Evolutionary conservation across 2,329 filamentous ascomycete genomes (phyloP).

Genomic region (Colletotrichum cereale): DNA sequence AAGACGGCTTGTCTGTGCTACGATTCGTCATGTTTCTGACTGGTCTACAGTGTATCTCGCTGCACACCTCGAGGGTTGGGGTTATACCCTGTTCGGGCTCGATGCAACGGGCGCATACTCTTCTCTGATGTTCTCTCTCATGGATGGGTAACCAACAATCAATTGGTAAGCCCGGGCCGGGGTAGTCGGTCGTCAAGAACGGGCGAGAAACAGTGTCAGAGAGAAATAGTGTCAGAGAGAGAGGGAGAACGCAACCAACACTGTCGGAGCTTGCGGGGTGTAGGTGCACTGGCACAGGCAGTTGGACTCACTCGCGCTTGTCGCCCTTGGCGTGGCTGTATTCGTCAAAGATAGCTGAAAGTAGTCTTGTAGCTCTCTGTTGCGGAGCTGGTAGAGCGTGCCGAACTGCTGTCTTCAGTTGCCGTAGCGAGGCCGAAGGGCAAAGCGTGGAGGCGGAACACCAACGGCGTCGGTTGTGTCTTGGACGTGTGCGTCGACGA

Average conservation of each 20-base stretch:
- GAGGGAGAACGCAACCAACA: neutral
- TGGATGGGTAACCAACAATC: neutral
- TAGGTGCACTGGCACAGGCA: conserved; percentile 19
- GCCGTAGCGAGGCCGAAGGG: conserved; percentile 16
- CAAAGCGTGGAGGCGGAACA: conserved; percentile 30
- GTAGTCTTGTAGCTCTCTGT: conserved; percentile 11
- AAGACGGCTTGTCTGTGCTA: conserved; percentile 26
- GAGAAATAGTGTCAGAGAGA: neutral
- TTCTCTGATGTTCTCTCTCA: neutral
- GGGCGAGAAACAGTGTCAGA: neutral
- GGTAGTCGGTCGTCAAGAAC: neutral
- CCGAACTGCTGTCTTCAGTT: conserved; percentile 21
- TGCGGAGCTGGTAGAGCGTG: neutral
- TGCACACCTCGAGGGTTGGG: conserved; percentile 8
- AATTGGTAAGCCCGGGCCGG: conserved; percentile 2
- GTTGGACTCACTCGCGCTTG: neutral
- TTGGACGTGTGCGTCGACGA: conserved; percentile 26
- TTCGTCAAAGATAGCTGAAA: conserved; percentile 1
- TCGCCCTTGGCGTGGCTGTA: conserved; percentile 17
- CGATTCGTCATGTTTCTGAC: conserved; percentile 39
- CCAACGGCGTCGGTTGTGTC: conserved; percentile 32
- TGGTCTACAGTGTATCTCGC: conserved; percentile 9
- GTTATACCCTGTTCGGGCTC: conserved; percentile 2
- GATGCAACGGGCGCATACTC: conserved; percentile 9
- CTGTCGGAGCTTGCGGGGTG: conserved; percentile 26